Evolutionary conservation across 345 rosid species (phyloP).

Genomic region (Camelina laxa): DNA sequence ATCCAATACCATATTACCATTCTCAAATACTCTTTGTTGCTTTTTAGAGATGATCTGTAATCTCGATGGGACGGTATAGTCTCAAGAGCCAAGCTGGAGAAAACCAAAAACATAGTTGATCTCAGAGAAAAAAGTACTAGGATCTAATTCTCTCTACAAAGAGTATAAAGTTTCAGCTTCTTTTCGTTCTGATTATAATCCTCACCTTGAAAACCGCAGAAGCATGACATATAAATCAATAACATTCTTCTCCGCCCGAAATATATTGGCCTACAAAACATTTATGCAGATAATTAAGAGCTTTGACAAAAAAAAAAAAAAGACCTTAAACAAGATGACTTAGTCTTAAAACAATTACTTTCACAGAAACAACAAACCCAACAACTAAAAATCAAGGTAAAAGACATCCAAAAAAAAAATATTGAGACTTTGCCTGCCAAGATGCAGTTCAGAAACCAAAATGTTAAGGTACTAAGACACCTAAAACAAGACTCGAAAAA

Average conservation of each 20-base stretch:
- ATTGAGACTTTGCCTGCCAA: neutral
- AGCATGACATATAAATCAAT: conserved; percentile 94
- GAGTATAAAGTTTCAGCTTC: conserved; percentile 10
- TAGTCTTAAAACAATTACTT: neutral
- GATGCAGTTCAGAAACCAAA: conserved; percentile 6
- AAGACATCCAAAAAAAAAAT: neutral
- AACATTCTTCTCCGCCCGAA: conserved; percentile 84
- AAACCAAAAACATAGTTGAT: conserved; percentile 33
- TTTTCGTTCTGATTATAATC: neutral
- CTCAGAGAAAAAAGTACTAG: conserved; percentile 9
- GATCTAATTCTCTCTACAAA: neutral
- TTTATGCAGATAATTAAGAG: conserved; percentile 15
- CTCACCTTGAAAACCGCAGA: conserved; percentile 91
- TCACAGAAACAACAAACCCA: conserved; percentile 5
- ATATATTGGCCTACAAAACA: conserved; percentile 78
- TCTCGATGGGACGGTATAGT: conserved; percentile 94
- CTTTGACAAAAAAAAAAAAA: too few relatives aligned
- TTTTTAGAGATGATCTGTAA: conserved; percentile 55
- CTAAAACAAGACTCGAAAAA: conserved; percentile 9
- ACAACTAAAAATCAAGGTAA: neutral
- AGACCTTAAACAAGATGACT: neutral
- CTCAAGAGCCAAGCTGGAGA: conserved; percentile 85
- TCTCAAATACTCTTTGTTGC: conserved; percentile 61
- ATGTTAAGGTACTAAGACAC: neutral
- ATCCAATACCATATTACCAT: conserved; percentile 50